A percentile compares a stretch with the other conserved stretches of the same genome.
phyloP scores from a whole-genome alignment of 2,329 filamentous ascomycete species.

The Pseudogymnoascus sp. region DNA sequence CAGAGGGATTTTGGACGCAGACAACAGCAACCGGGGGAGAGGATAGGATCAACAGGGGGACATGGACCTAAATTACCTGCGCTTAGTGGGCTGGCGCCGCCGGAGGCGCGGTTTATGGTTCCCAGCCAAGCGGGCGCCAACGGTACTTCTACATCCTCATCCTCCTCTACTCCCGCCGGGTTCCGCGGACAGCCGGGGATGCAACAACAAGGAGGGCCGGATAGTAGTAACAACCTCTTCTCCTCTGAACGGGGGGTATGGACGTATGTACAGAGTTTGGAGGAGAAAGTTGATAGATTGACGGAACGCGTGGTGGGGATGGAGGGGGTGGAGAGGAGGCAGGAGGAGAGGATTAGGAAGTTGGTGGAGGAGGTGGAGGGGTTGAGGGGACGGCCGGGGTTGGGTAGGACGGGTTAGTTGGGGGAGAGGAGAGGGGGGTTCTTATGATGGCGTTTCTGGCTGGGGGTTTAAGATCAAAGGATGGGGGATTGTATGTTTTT shows the following conservation, averaged over 20 bases:
- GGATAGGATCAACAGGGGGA: slow-evolving; percentile 21
- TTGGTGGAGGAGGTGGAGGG: slow-evolving; percentile 20
- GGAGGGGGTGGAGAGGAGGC: slow-evolving; percentile 25
- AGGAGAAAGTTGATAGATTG: slow-evolving; percentile 45
- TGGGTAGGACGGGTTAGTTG: neutral
- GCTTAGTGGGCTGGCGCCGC: slow-evolving; percentile 25
- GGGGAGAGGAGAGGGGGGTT: neutral
- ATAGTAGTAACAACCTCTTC: slow-evolving; percentile 60
- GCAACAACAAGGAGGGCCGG: slow-evolving; percentile 39
- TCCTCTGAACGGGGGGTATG: slow-evolving; percentile 56
- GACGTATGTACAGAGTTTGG: slow-evolving; percentile 63
- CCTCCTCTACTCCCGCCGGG: too few relatives aligned
- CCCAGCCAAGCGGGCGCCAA: slow-evolving; percentile 18
- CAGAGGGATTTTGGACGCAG: slow-evolving; percentile 54
- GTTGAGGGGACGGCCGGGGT: neutral
- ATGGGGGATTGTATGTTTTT: neutral
- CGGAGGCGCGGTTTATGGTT: slow-evolving; percentile 27
- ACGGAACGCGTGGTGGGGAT: slow-evolving; percentile 36
- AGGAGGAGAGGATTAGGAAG: slow-evolving; percentile 23
- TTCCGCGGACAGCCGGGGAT: neutral
- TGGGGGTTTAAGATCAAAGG: too few relatives aligned
- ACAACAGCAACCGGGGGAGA: slow-evolving; percentile 18
- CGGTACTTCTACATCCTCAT: slow-evolving; percentile 10
- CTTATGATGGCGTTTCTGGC: neutral
- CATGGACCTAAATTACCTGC: slow-evolving; percentile 25